Base-by-base conservation (phyloP, 805 yeast species). In the Candida caryicola region DNA sequence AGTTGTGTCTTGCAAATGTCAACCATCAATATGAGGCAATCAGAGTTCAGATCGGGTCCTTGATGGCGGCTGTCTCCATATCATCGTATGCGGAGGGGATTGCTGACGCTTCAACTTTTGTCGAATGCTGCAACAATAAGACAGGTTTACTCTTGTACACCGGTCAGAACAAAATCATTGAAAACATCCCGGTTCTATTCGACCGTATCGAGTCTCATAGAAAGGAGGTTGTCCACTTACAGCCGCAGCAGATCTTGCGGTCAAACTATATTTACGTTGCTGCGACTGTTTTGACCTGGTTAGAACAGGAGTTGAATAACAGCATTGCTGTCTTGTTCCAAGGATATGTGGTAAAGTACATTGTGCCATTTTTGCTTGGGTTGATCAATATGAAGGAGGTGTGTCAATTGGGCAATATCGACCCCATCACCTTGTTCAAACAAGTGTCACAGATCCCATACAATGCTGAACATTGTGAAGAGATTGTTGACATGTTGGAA, bases 1-100 rank as follows among this genome's bases (percentile, higher is more conserved):
- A 69, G 0, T 57, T 73, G 45, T 62, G 82, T 42, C 63, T 79
- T 49, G 57, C 57, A 1, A 66, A 74, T 21, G 56, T 83, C 29
- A 68, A 75, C 31, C 89, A 86, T 54, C 82, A 85, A 4, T 85
- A 85, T 54, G 82, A 81, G 40, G 77, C 78, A 8, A 89, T 90
- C 4, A 69, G 95, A 16, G 78, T 74, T 15, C 79, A 79, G 35
- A 64, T 85, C 34, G 91, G 90, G 0, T 69, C 77, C 2, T 61
- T 82, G 4, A 54, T 88, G 30, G 74, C 77, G 8, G 72, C 62
- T 3, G 48, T 76, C 12, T 64, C 75, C 3, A 59, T 62, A 40
- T 50, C 70, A 1, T 65, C 69, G 37, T 70, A 69, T 34, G 60
- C 65, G 17, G 76, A 75, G 31, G 64, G 77, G 0, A 59, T 58